Evolutionary conservation across 139 green algal species (phyloP), one percentile per base, ranked within the genome.

Genomic region (Tetradesmus obliquus): DNA sequence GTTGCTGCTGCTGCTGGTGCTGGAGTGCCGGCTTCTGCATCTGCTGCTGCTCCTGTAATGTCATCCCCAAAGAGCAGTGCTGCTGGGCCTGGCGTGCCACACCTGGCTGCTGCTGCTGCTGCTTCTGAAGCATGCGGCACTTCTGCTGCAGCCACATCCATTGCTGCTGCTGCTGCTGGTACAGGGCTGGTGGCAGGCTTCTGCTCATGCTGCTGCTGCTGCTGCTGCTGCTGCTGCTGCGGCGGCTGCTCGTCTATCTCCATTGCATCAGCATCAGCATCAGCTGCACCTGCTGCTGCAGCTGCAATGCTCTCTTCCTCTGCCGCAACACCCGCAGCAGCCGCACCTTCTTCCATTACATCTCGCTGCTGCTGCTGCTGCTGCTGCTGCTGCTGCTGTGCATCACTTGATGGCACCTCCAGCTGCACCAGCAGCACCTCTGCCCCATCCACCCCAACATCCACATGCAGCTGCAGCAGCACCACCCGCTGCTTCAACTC

Each of bases 151-250:
- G 3, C 66, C 66, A 24, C 66, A 76, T 76, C 12, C 66, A 24
- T 24, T 71, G 60, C 60, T 22, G 60, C 83, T 57, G n/a, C 83
- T 88, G 83, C 57, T 88, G 83, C 58, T 79, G n/a, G n/a, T 10
- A n/a, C 55, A 32, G 55, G 15, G 83, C 66, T 76, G 66, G 17
- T 24, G 66, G 15, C 66, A 76, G 66, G 66, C 66, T 76, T 19
- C 17, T 76, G 66, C 66, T 24, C 15, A 9, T 58, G 82, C 82
- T 53, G 82, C 82, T 45, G 54, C 82, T 66, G 80, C 53, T 58
- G 80, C 22, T 71, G 20, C 1, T 72, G 82, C 55, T 54, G 20
- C 20, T 76, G 82, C 55, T 74, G 55, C 3, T 71, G 22, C 79
- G 20, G n/a, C 79, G 55, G 79, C 24, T 45, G 32, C 32, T 45